These are phyloP conservation scores for Tremella fuciformis DNA, from an alignment of 768 basidiomycete genomes.

Conservation along the genomic window DNA sequence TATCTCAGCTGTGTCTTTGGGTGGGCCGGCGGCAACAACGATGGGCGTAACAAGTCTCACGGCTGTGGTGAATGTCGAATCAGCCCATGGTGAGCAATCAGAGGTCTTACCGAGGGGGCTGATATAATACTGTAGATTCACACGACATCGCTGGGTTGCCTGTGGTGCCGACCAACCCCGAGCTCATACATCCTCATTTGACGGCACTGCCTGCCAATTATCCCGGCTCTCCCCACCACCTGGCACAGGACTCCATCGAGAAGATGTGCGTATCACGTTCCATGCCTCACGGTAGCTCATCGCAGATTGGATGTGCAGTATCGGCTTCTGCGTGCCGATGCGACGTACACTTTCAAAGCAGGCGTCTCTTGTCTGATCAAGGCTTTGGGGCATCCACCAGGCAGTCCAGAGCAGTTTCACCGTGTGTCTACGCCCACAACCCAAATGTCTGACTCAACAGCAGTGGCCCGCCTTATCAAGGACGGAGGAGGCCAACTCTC, in stretches of 20 bases:
- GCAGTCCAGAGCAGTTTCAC: background rate
- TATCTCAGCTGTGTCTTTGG: too few relatives aligned
- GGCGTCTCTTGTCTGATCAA: constrained; percentile 10
- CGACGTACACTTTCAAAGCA: constrained; percentile 57
- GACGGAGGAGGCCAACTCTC: constrained; percentile 57
- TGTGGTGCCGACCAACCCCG: constrained; percentile 68
- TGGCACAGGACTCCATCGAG: constrained; percentile 62
- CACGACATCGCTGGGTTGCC: constrained; percentile 61
- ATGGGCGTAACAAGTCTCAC: too few relatives aligned
- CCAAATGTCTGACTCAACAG: background rate
- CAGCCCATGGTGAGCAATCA: too few relatives aligned
- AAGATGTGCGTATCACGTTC: constrained; percentile 51
- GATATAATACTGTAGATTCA: constrained; percentile 4
- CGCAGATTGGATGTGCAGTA: constrained; percentile 66
- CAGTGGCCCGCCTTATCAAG: constrained; percentile 53
- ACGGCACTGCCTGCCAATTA: constrained; percentile 65
- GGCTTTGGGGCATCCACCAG: constrained; percentile 2
- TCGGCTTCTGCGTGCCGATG: constrained; percentile 68
- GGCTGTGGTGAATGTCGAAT: too few relatives aligned
- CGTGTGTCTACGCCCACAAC: background rate
- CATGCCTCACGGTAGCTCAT: too few relatives aligned
- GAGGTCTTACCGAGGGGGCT: too few relatives aligned
- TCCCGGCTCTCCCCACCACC: constrained; percentile 62
- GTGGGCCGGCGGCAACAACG: too few relatives aligned
- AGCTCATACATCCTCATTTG: constrained; percentile 58